Percentiles rank a stretch among this genome's conserved stretches.
Evolutionary conservation across 129 eudicot genomes (phyloP).

Genomic region (Helichrysum umbraculigerum): DNA sequence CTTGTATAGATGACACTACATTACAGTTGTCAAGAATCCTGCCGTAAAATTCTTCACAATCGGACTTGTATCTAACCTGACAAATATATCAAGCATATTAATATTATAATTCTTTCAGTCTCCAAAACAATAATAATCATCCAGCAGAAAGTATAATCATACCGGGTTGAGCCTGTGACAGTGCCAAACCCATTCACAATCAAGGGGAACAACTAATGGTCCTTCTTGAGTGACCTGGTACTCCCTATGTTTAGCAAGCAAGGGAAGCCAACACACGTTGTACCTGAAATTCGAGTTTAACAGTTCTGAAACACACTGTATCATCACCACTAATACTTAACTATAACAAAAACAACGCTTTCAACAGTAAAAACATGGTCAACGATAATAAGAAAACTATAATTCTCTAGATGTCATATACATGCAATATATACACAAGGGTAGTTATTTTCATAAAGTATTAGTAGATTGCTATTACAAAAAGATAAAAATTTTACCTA

Average conservation of each 20-base stretch:
- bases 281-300: slow-evolving; percentile 53
- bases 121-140: neutral
- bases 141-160: slow-evolving; percentile 31
- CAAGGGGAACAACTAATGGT: slow-evolving; percentile 95
- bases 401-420: neutral
- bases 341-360: neutral
- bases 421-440: neutral
- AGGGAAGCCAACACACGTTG: slow-evolving; percentile 87
- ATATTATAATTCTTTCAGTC: slow-evolving; percentile 8
- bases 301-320: neutral
- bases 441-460: neutral
- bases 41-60: slow-evolving; percentile 83
- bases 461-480: neutral
- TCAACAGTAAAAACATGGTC: too few species aligned
- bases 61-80: slow-evolving; percentile 80
- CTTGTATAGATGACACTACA: slow-evolving; percentile 71
- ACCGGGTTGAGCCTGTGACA: slow-evolving; percentile 99
- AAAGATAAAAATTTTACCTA: slow-evolving; percentile 45
- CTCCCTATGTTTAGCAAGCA: slow-evolving; percentile 74
- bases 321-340: neutral
- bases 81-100: neutral
- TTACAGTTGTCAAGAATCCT: slow-evolving; percentile 66
- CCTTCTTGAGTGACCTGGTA: slow-evolving; percentile 61
- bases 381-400: neutral
- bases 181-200: slow-evolving; percentile 99